Conservation (phyloP, 2,329 filamentous ascomycete species). For the Fusarium penzigii region DNA sequence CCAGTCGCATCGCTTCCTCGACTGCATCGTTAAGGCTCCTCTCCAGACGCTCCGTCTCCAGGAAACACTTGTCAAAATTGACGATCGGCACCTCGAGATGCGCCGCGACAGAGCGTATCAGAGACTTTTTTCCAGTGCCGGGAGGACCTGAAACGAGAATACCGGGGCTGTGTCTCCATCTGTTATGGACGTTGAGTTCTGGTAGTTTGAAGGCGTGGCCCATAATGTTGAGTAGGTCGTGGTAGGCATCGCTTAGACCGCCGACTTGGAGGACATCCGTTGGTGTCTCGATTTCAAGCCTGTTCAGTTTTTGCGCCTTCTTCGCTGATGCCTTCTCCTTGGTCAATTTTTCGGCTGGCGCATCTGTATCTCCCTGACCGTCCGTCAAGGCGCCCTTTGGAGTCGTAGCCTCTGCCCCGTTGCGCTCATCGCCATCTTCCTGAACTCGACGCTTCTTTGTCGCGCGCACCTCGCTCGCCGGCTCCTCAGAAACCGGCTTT, state of each 20-base stretch:
- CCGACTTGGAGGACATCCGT: slow-evolving; percentile 26
- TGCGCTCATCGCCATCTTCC: slow-evolving; percentile 27
- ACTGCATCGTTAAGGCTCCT: slow-evolving; percentile 42
- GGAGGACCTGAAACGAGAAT: slow-evolving; percentile 77
- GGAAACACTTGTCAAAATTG: slow-evolving; percentile 43
- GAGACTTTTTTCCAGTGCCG: slow-evolving; percentile 78
- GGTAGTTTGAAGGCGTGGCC: slow-evolving; percentile 21
- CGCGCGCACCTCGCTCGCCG: slow-evolving; percentile 23
- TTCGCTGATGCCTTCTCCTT: slow-evolving; percentile 33
- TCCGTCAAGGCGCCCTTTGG: slow-evolving; percentile 22
- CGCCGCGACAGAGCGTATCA: slow-evolving; percentile 73
- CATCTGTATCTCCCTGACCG: slow-evolving; percentile 12
- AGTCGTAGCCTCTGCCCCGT: slow-evolving; percentile 9
- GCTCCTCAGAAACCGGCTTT: not conserved
- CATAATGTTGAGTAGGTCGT: slow-evolving; percentile 19
- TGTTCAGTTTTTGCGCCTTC: slow-evolving; percentile 32
- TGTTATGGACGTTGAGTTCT: slow-evolving; percentile 15
- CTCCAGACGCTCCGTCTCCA: slow-evolving; percentile 41
- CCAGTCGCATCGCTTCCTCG: slow-evolving; percentile 81
- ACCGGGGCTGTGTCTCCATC: slow-evolving; percentile 42
- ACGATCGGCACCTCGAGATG: slow-evolving; percentile 74
- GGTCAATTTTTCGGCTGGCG: slow-evolving; percentile 25
- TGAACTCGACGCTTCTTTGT: slow-evolving; percentile 38
- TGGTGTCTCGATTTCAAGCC: slow-evolving; percentile 33
- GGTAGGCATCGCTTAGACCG: slow-evolving; percentile 32